Evolutionary conservation across 768 basidiomycete species (phyloP), one percentile per base, ranked within the genome.

Genomic region (Boletus reticulatus): DNA sequence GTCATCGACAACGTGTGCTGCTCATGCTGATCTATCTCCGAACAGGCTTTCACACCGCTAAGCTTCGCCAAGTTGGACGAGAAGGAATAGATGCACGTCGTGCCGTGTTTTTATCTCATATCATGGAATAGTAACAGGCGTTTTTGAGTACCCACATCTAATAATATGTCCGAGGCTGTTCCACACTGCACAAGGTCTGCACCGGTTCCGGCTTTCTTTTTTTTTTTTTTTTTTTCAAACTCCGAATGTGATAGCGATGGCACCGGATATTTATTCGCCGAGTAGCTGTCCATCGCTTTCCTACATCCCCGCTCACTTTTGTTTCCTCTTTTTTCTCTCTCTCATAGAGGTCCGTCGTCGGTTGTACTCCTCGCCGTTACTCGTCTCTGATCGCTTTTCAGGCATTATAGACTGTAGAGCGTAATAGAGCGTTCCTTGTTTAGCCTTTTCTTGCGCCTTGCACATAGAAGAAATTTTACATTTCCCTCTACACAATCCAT

Each of bases 341-440:
- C 34, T 57, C 58, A 60, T 79, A 76, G 68, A 68, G 71, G 70
- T 73, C 45, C 9, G 70, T 59, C 37, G 36, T 37, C 27, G 32
- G 9, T 57, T 27, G 31, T 24, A 31, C 48, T 41, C 14, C 4
- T 27, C 32, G 1, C 17, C 6, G 0, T 32, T 9, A 4, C 32
- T 36, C 24, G 16, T 46, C 31, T 48, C 56, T 63, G 37, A 58
- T 17, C 31, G 29, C 61, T 49, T 43, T 31, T 1, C 43, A 77
- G 78, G 78, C 75, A 63, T 61, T 66, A 60, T 75, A 77, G 65
- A 66, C 61, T 62, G 61, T 78, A 80, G 76, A 79, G 53, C 55
- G 34, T 65, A 63, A 73, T 89, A 88, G 84, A 88, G 78, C 80
- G 76, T 82, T 74, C 77, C 76, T 77, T 83, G 80, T 82, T 76